A percentile compares a stretch with the other conserved stretches of the same genome.
Evolutionary conservation across 805 yeast species (phyloP).

Genomic region (Lipomyces anomalus): DNA sequence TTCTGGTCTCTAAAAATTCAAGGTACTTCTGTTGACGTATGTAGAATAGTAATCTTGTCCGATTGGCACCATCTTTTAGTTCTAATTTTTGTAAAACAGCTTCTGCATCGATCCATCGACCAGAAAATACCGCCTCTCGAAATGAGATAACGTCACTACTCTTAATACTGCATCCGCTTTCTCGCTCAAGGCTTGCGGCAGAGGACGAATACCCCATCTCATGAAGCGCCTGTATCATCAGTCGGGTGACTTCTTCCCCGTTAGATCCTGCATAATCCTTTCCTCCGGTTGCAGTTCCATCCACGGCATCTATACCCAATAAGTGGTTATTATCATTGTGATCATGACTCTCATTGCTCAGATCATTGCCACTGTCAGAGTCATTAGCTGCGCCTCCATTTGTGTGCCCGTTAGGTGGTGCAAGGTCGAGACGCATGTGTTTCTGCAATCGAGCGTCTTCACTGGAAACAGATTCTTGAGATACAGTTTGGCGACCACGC

Average conservation of each 20-base stretch:
- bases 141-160: constrained; percentile 40
- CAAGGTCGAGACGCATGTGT: too few relatives aligned
- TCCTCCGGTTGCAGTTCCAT: too few relatives aligned
- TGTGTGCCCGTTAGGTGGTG: too few relatives aligned
- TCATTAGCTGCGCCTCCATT: too few relatives aligned
- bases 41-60: constrained; percentile 31
- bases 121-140: constrained; percentile 37
- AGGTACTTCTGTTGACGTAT: constrained; percentile 40
- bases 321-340: too few relatives aligned
- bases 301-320: too few relatives aligned
- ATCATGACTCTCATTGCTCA: too few relatives aligned
- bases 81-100: constrained; percentile 28
- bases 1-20: constrained; percentile 37
- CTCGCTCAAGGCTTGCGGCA: constrained; percentile 38
- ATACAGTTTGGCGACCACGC: too few relatives aligned
- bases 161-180: constrained; percentile 36
- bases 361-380: too few relatives aligned
- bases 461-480: too few relatives aligned
- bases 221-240: constrained; percentile 45
- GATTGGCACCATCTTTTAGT: constrained; percentile 26
- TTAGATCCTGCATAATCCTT: constrained; percentile 30
- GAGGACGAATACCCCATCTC: constrained; percentile 45
- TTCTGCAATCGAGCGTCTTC: too few relatives aligned
- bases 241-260: constrained; percentile 40
- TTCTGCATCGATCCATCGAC: constrained; percentile 41